These are phyloP conservation scores for Cochlearia excelsa DNA, from an alignment of 345 rosid genomes.

Conservation along the genomic window DNA sequence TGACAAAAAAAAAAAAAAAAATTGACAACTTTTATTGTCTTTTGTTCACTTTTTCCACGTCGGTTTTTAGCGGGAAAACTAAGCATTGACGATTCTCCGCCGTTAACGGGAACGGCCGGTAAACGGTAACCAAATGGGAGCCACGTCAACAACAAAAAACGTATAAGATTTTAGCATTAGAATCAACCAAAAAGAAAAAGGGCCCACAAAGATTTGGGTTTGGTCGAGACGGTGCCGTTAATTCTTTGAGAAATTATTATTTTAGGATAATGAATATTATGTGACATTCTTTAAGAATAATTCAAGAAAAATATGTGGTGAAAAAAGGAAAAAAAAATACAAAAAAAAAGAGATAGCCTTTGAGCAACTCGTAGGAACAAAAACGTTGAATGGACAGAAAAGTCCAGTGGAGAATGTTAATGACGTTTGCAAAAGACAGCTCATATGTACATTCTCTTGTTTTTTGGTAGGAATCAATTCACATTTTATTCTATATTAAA, in stretches of 20 bases:
- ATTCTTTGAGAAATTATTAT: conserved; percentile 11
- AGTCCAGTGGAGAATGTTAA: conserved; percentile 16
- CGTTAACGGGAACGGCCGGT: conserved; percentile 20
- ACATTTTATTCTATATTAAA: conserved; percentile 5
- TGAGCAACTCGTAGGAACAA: conserved; percentile 37
- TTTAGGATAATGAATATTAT: conserved; percentile 20
- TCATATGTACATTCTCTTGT: conserved; percentile 23
- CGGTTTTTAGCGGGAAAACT: conserved; percentile 44
- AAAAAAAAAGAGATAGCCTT: conserved; percentile 31
- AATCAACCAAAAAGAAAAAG: conserved; percentile 23
- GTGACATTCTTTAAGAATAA: conserved; percentile 32
- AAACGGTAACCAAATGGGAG: conserved; percentile 31
- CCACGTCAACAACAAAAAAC: conserved; percentile 30
- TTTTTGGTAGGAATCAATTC: conserved; percentile 4
- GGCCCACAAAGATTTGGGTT: conserved; percentile 29
- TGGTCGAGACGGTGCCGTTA: conserved; percentile 29
- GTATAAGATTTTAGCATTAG: conserved; percentile 10
- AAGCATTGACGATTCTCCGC: conserved; percentile 11
- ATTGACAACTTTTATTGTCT: background rate
- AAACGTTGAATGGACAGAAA: conserved; percentile 36
- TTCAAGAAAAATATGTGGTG: conserved; percentile 9
- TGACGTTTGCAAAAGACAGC: conserved; percentile 44
- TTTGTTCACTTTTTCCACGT: conserved; percentile 20
- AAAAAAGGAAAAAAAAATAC: conserved; percentile 17
- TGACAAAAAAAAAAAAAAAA: too few relatives aligned